Base-by-base conservation (phyloP, 1,139 yeast species). In the Zhuliangozyma blackwelliae region DNA sequence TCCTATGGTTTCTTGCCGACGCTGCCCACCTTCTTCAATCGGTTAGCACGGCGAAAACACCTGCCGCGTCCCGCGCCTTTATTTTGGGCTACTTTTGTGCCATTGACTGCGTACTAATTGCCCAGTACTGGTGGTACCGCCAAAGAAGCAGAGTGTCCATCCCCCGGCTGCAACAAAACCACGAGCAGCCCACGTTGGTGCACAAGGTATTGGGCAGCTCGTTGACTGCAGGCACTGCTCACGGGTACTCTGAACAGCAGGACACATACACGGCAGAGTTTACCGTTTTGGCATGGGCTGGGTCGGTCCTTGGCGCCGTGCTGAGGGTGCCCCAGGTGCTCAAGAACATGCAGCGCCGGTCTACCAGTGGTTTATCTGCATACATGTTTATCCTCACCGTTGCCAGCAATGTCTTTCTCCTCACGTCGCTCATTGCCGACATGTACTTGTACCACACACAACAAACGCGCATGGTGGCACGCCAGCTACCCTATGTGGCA, bases 1-100 rank as follows among this genome's bases (percentile, higher is more conserved):
- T 72, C 7, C 77, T 80, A 36, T 87, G 96, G 95, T 70, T 86
- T 38, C 54, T 76, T 29, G 97, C 96, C 6, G 97, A 90, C 55
- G 60, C 82, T n/a, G 71, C 90, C 3, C 83, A 88, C 40, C 66
- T 89, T 34, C 49, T 77, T 3, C 95, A 96, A 10, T 87, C 96
- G 45, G 45, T 86, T 2, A 54, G 87, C 38, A 88, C 94, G 3
- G 66, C 72, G 22, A 95, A 88, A 16, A 16, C 16, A 16, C 16
- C 16, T 42, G 63, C 88, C 51, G 72, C 78, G 27, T 8, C 12
- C 11, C 28, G 10, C n/a, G 12, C 27, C n/a, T 5, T 6, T 8
- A 10, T 25, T 3, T 8, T 34, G 2, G 45, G 73, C 2, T 89
- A 88, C 58, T 88, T 85, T 53, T 65, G 89, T 40, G 60, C 72